Base-by-base conservation (phyloP, 2,329 filamentous ascomycete genomes). In the Meredithiella fracta region DNA sequence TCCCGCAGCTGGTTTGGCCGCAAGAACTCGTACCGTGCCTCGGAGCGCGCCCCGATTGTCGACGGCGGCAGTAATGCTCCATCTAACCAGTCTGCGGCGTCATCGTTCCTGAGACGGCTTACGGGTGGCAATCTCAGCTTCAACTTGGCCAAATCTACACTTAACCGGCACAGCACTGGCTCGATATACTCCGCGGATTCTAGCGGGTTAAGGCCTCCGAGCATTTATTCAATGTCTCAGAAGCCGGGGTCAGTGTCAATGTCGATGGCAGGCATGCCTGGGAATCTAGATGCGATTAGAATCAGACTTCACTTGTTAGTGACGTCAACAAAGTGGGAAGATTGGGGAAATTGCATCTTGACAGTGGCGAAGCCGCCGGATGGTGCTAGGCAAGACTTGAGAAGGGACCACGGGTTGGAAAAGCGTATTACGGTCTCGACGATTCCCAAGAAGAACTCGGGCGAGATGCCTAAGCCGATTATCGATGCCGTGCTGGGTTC, bases 401-500 rank as follows among this genome's bases (percentile, higher is more conserved):
- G 74, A 42, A 77, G 77, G 60, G 73, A 80, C 60, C 76, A 82
- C 62, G 81, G 82, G 17, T 70, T 85, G 60, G 86, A 94, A 70
- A 96, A 96, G 71, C 82, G 91, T 7, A 80, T 98, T 58, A 73
- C 94, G 15, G 82, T 96, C 23, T 79, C 78, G 3, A 82, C 80
- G 4, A 83, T 87, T 64, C 82, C 80, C 1, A 79, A 80, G 67
- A 79, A 77, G 64, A 38, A 34, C 25, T 68, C 72, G n/a, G 66
- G 68, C 20, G 74, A 77, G 34, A 67, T 71, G 60, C 78, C 79
- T 22, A 73, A 82, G 59, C 74, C 83, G 1, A 68, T 94, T 37
- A 74, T 96, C 0, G 91, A 97, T 66, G 87, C 86, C 1, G 89
- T 89, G 51, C 73, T 96, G 1, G 85, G 85, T 9, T 88, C 89